Base-by-base conservation (phyloP, 179 eudicot genomes). In the Carnegiea gigantea region DNA sequence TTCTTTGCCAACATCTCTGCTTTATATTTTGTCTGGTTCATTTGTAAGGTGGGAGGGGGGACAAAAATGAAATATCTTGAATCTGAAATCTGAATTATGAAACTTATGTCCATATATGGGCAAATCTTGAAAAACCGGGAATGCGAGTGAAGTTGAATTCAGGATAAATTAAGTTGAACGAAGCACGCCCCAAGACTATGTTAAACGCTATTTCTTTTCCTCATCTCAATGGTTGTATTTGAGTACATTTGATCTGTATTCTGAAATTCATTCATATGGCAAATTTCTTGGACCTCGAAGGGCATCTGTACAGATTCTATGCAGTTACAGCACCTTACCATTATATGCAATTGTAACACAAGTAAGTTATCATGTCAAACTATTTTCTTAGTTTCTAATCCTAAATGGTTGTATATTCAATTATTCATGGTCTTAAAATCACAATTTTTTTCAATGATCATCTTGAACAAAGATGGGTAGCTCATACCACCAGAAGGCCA, bases 291-390 rank as follows among this genome's bases (percentile, higher is more conserved):
- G 73, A 14, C 4, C 43, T 46, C 78, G 78, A n/a, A 85, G 87
- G 57, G 28, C 33, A 30, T 65, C 82, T 40, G 87, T 81, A 44
- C 87, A 85, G 74, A 46, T 82, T 75, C 77, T 85, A n/a, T 59
- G 81, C 62, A 85, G 87, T 75, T 85, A 85, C 77, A 85, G 84
- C 87, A 85, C 87, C 12, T 80, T 85, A 60, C 87, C 87, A n/a
- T 82, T 85, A 21, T 85, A 81, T 78, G 82, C 82, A 54, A 82
- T 85, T 44, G 87, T 85, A 46, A 85, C 87, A 14, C 87, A 81
- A 51, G 87, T 82, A 51, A 75, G 80, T 60, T 21, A 23, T 48
- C 59, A 38, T 33, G 72, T 46, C 23, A 57, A 13, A n/a, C 54
- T n/a, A 14, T 44, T 9, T 40, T 44, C 38, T 33, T 15, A 10